Evolutionary conservation across 345 rosid genomes (phyloP).

Genomic region (Stellera chamaejasme): DNA sequence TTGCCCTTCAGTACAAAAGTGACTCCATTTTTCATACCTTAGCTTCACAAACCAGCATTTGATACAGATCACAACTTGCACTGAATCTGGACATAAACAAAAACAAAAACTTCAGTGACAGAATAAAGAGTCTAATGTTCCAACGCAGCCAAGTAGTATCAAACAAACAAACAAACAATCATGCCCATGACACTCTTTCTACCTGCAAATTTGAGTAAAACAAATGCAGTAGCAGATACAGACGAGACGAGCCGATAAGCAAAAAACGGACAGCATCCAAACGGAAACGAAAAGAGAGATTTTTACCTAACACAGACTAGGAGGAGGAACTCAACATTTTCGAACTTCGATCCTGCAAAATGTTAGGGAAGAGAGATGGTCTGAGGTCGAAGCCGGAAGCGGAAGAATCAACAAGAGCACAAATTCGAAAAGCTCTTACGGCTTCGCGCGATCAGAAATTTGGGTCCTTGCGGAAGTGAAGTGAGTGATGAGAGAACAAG

Average conservation of each 20-base stretch:
- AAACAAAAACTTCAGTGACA: not conserved
- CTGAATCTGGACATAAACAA: not conserved
- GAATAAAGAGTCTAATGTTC: not conserved
- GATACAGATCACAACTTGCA: not conserved
- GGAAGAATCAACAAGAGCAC: not conserved
- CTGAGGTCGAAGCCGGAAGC: not conserved
- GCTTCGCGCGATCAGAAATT: not conserved
- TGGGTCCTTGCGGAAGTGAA: not conserved
- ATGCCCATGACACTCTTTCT: not conserved
- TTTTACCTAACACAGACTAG: too few species aligned
- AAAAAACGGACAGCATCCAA: too few species aligned
- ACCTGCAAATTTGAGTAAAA: too few species aligned
- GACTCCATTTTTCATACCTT: not conserved
- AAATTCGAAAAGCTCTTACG: not conserved
- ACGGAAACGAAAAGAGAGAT: too few species aligned
- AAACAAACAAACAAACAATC: not conserved
- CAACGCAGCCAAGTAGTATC: not conserved
- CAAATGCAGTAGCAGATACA: not conserved
- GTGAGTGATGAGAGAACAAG: not conserved
- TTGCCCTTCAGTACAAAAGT: not conserved
- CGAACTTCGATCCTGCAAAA: not conserved
- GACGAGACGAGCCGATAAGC: not conserved
- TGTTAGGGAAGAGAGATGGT: not conserved
- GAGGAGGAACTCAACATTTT: too few species aligned
- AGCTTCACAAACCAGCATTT: not conserved